Base-by-base conservation (phyloP, 2,329 filamentous ascomycete genomes). In the Pseudocercospora crystallina region DNA sequence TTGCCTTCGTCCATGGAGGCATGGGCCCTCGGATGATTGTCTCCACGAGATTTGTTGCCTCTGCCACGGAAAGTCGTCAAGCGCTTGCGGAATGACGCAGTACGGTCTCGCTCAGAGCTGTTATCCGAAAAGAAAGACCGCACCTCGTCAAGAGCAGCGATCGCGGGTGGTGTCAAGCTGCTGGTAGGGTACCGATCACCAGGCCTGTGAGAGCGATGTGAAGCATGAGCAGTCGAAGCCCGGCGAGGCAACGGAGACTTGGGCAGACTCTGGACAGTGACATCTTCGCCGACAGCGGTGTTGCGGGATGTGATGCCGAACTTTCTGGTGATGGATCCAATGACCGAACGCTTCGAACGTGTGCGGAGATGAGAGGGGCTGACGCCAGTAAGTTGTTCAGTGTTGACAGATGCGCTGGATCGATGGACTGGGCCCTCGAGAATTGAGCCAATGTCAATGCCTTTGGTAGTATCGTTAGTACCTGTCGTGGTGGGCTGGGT, bases 101-200 rank as follows among this genome's bases (percentile, higher is more conserved):
- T 64, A 47, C 62, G 60, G 52, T 62, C 51, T 41, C 60, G 48
- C 44, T 66, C 64, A 13, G 65, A 66, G 53, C 66, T 70, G 56
- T 72, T 66, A 53, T 73, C 71, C 8, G 69, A 72, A 61, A 73
- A 74, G 65, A 71, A 73, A 46, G 69, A 72, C 32, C 69, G 66
- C 13, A 71, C 66, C 54, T 74, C 71, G 47, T 72, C 70, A 15
- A 75, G 60, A 44, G 72, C 68, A 49, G 69, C 61, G 48, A 63
- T 63, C 30, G 67, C 63, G 9, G 76, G 75, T 37, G 74, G 71
- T 13, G 68, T 71, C 30, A 77, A 64, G 40, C 70, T 70, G 44
- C 72, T 74, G 8, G 72, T 76, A 20, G 76, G 76, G 58, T 78
- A 78, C 20, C 76, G 73, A 50, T 78, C 76, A 35, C 76, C 75